Evolutionary conservation across 2,329 filamentous ascomycete genomes (phyloP).

Genomic region (Arachnopeziza araneosa): DNA sequence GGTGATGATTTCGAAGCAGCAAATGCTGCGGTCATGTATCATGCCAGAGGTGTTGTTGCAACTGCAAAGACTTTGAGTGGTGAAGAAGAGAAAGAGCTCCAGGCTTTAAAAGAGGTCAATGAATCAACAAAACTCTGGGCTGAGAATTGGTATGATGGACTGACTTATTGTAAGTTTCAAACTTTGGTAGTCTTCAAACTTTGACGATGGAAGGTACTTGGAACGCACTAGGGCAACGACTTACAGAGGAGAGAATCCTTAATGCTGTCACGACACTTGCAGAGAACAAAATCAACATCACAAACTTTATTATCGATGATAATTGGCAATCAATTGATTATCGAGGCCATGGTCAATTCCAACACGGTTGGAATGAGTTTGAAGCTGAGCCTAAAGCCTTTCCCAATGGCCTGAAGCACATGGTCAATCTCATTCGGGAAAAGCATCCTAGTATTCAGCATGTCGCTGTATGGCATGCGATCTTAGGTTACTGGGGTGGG

Average conservation of each 20-base stretch:
- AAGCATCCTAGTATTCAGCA: constrained; percentile 70
- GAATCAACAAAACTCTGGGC: constrained; percentile 54
- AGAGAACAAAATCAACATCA: constrained; percentile 67
- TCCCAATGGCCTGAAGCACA: constrained; percentile 69
- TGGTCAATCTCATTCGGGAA: constrained; percentile 62
- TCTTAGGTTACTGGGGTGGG: constrained; percentile 86
- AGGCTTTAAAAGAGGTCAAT: constrained; percentile 42
- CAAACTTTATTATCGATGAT: constrained; percentile 90
- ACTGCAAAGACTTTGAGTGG: constrained; percentile 38
- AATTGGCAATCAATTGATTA: constrained; percentile 82
- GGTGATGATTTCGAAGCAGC: constrained; percentile 69
- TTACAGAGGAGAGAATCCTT: constrained; percentile 77
- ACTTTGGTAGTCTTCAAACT: neutral
- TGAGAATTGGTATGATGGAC: constrained; percentile 84
- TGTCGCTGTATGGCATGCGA: constrained; percentile 90
- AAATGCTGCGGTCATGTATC: constrained; percentile 77
- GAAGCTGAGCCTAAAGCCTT: constrained; percentile 79
- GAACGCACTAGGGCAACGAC: constrained; percentile 81
- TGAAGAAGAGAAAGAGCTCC: constrained; percentile 42
- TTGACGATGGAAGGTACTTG: constrained; percentile 58
- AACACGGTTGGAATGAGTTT: constrained; percentile 71
- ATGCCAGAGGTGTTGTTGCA: constrained; percentile 64
- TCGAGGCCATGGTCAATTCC: constrained; percentile 45
- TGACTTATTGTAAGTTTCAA: constrained; percentile 67
- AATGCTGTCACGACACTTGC: constrained; percentile 67